Evolutionary conservation across 202 grass and related monocot species (phyloP).

Genomic region (Musa balbisiana): DNA sequence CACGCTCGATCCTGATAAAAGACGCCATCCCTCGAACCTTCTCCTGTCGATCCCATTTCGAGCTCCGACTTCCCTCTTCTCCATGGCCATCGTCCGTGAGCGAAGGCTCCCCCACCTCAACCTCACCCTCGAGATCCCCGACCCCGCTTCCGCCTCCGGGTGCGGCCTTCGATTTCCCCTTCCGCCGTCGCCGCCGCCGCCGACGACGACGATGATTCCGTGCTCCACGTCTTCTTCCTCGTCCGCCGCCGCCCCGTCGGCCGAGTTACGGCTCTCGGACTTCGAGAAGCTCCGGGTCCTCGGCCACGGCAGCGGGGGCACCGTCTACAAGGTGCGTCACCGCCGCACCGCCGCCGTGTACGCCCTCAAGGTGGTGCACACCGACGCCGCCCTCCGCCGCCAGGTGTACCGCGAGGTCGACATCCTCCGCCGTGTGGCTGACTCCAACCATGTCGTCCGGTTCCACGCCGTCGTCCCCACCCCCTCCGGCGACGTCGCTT

Average conservation of each 20-base stretch:
- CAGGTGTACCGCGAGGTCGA: slow-evolving; percentile 10
- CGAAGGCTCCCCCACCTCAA: slow-evolving; percentile 5
- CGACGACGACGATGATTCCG: background rate
- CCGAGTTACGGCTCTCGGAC: slow-evolving; percentile 10
- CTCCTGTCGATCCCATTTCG: background rate
- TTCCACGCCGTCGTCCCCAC: slow-evolving; percentile 7
- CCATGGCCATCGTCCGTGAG: slow-evolving; percentile 2
- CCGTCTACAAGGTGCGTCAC: slow-evolving; percentile 11
- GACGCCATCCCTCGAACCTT: background rate
- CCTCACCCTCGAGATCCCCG: slow-evolving; percentile 3
- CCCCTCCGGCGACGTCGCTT: background rate
- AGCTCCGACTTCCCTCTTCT: too few species aligned
- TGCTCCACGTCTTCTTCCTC: background rate
- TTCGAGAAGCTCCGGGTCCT: slow-evolving; percentile 17
- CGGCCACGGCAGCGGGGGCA: slow-evolving; percentile 6
- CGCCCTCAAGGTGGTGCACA: background rate
- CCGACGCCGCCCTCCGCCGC: background rate
- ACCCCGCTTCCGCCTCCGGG: background rate
- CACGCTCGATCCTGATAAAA: background rate
- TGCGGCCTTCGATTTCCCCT: slow-evolving; percentile 3
- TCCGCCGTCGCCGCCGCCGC: background rate
- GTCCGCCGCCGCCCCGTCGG: background rate
- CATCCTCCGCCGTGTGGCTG: slow-evolving; percentile 1
- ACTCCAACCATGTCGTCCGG: background rate
- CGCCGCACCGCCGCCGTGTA: slow-evolving; percentile 5